Evolutionary conservation across 2,329 filamentous ascomycete genomes (phyloP), one percentile per base, ranked within the genome.

Genomic region (Claviceps humidiphila): DNA sequence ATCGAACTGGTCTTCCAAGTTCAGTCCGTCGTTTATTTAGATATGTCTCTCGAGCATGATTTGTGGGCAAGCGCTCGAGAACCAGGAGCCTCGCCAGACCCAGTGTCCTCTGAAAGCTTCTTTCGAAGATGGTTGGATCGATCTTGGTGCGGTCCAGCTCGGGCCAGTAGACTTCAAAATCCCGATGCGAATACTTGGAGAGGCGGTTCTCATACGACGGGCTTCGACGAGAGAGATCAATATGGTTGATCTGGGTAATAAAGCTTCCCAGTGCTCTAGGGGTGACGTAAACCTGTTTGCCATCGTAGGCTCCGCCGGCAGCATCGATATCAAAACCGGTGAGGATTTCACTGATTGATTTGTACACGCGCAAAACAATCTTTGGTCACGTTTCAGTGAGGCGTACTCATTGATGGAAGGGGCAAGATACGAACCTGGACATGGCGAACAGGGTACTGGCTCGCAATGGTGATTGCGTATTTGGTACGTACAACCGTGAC

Each of bases 311-410:
- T 24, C 82, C 85, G 55, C 87, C 87, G 1, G 87, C 85, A 63
- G 85, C 89, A 63, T 93, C 88, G 48, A 95, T 88, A 59, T 94
- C 89, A 59, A 95, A 95, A 0, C 89, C 89, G 3, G 88, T 89
- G 24, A 95, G 74, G 39, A 95, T 90, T 64, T 94, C 87, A 1
- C 86, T 84, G 46, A 94, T 70, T 0, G 84, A 89, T 61, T 88
- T 87, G 71, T 95, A 94, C 40, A 93, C 81, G 39, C 88, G 84
- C 34, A 94, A 74, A 22, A 95, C 88, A 59, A 95, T 89, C 74
- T 91, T 55, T 37, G 11, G 9, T 17, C 30, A 46, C 20, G 37
- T 49, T 42, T 38, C 14, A 37, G 30, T 47, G 11, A 51, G 51
- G n/a, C 14, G 5, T 46, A 26, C 26, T 44, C 6, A 11, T 26